These are phyloP conservation scores for Pseudogymnoascus sp. DNA, from an alignment of 2,329 filamentous ascomycete genomes.

Conservation along the genomic window DNA sequence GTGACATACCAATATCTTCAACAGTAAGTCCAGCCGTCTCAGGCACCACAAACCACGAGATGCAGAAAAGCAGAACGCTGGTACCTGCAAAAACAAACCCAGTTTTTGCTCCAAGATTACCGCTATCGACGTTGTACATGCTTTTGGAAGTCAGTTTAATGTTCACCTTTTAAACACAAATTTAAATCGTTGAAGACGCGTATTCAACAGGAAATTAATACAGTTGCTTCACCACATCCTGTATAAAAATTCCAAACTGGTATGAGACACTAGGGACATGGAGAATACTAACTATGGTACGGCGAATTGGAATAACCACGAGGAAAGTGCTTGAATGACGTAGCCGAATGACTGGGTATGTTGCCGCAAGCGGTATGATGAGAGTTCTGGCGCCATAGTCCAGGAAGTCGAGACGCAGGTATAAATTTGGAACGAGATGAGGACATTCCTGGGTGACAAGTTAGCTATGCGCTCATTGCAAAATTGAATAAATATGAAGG, in stretches of 20 bases:
- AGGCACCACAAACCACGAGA: constrained; percentile 40
- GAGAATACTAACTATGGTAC: constrained; percentile 18
- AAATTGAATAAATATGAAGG: not conserved
- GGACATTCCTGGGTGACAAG: constrained; percentile 14
- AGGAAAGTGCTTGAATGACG: constrained; percentile 15
- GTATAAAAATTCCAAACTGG: constrained; percentile 39
- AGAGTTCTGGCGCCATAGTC: constrained; percentile 18
- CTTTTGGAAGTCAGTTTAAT: not conserved
- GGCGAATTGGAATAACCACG: constrained; percentile 27
- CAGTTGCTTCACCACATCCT: constrained; percentile 28
- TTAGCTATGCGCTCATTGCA: not conserved
- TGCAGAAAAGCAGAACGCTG: constrained; percentile 28
- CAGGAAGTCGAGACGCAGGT: constrained; percentile 14
- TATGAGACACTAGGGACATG: constrained; percentile 27
- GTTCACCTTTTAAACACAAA: not conserved
- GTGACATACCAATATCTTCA: constrained; percentile 37
- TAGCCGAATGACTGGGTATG: constrained; percentile 17
- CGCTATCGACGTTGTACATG: constrained; percentile 36
- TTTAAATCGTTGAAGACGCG: not conserved
- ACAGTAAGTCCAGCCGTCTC: constrained; percentile 44
- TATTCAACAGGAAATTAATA: not conserved
- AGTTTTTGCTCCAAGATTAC: constrained; percentile 34
- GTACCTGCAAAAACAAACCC: constrained; percentile 34
- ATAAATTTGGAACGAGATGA: constrained; percentile 18
- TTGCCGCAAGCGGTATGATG: constrained; percentile 16